Evolutionary conservation across 2,329 filamentous ascomycete genomes (phyloP).

Genomic region (Stagonosporopsis cucurbitacearum): DNA sequence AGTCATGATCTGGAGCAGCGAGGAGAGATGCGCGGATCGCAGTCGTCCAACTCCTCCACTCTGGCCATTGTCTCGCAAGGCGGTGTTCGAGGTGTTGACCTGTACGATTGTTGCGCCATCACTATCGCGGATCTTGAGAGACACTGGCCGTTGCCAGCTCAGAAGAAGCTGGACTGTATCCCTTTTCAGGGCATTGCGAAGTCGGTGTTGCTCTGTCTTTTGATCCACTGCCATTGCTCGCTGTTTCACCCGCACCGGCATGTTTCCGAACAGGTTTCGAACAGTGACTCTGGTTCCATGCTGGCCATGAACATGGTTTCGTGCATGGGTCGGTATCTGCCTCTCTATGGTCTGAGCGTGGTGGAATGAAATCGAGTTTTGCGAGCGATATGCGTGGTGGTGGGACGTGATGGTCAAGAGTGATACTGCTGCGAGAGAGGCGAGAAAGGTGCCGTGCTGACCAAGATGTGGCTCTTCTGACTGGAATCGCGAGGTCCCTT

Average conservation of each 20-base stretch:
- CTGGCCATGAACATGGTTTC: constrained; percentile 61
- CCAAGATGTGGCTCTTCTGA: constrained; percentile 63
- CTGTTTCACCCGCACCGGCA: constrained; percentile 89
- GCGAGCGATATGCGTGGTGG: constrained; percentile 64
- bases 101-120: constrained; percentile 49
- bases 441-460: constrained; percentile 74
- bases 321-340: constrained; percentile 65
- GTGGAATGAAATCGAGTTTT: constrained; percentile 73
- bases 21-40: constrained; percentile 29
- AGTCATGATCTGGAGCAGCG: constrained; percentile 58
- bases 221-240: constrained; percentile 63
- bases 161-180: constrained; percentile 71
- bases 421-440: constrained; percentile 77
- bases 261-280: constrained; percentile 83
- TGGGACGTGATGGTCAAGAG: constrained; percentile 78
- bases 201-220: constrained; percentile 61
- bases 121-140: constrained; percentile 65
- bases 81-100: constrained; percentile 27
- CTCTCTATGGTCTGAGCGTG: constrained; percentile 71
- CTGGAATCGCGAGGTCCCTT: constrained; percentile 79
- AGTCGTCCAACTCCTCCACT: not conserved
- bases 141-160: constrained; percentile 66
- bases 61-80: not conserved
- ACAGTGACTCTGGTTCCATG: constrained; percentile 81
- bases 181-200: constrained; percentile 70